Conservation (phyloP, 345 rosid genomes). For the Murraya koenigii region DNA sequence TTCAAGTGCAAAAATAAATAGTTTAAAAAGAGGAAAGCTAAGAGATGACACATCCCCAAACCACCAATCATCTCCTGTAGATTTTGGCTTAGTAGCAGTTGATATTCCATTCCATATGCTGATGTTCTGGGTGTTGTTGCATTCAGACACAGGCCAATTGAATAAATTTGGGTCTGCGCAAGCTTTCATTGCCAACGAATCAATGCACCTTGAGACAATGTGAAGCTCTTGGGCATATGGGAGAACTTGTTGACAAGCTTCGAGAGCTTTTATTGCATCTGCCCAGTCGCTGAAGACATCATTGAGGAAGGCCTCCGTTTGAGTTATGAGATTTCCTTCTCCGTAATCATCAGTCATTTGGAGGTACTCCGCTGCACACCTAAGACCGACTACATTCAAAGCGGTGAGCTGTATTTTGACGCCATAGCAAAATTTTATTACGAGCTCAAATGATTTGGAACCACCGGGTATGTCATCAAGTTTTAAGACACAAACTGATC, state of each 20-base stretch:
- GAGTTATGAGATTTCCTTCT: constrained; percentile 56
- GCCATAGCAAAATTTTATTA: constrained; percentile 64
- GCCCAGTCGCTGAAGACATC: constrained; percentile 62
- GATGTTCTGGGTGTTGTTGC: constrained; percentile 22
- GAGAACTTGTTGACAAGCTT: constrained; percentile 62
- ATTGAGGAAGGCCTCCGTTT: constrained; percentile 55
- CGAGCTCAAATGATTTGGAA: constrained; percentile 56
- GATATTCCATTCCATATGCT: constrained; percentile 68
- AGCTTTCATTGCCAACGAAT: constrained; percentile 66
- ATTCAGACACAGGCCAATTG: constrained; percentile 51
- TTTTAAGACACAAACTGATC: constrained; percentile 37
- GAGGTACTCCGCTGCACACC: constrained; percentile 76
- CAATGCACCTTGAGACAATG: constrained; percentile 69
- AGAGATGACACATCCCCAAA: constrained; percentile 59
- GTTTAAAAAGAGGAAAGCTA: constrained; percentile 46
- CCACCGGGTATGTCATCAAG: constrained; percentile 74
- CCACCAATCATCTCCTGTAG: constrained; percentile 77
- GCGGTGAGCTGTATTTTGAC: constrained; percentile 60
- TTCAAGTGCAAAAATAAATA: constrained; percentile 47
- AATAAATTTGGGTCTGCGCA: constrained; percentile 59
- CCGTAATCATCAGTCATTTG: constrained; percentile 61
- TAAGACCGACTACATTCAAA: constrained; percentile 52
- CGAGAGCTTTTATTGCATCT: constrained; percentile 66
- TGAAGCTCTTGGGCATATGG: constrained; percentile 64
- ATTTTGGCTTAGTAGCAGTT: constrained; percentile 36